Percentiles rank a stretch among this genome's conserved stretches.
These are phyloP conservation scores for Globisporangium canariense DNA, from an alignment of 352 stramenopile species.

Conservation along the genomic window DNA sequence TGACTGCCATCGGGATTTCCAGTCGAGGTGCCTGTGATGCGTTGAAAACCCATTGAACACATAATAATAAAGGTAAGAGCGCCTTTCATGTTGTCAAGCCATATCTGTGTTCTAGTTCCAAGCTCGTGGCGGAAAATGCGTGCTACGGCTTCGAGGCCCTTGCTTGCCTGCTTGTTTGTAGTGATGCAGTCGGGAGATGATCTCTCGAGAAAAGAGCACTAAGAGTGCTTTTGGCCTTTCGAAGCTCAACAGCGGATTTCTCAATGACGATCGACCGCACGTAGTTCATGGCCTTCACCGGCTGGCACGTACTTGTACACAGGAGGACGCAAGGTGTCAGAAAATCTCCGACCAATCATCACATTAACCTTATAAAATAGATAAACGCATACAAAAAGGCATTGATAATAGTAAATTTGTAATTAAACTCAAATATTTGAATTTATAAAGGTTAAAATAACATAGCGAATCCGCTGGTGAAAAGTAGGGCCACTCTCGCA, in stretches of 20 bases:
- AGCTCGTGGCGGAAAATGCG: not conserved
- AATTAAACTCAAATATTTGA: not conserved
- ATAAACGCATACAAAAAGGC: not conserved
- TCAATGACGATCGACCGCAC: too few species aligned
- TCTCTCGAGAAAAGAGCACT: too few species aligned
- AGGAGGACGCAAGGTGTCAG: not conserved
- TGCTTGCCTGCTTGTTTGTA: too few species aligned
- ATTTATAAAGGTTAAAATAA: not conserved
- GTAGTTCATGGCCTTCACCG: too few species aligned
- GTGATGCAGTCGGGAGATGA: too few species aligned
- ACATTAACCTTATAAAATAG: not conserved
- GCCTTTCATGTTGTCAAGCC: not conserved
- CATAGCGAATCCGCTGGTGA: not conserved
- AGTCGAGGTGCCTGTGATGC: too few species aligned
- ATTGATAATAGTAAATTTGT: not conserved
- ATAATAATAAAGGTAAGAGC: not conserved
- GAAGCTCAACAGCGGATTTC: too few species aligned
- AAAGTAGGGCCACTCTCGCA: not conserved
- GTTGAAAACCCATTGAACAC: too few species aligned
- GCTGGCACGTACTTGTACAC: not conserved
- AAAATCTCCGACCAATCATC: not conserved
- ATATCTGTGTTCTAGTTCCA: conserved; percentile 17
- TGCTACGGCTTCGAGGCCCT: too few species aligned
- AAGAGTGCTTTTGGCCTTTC: too few species aligned
- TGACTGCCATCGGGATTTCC: too few species aligned